Conservation (phyloP, 805 yeast species). For the Starmerella scarabaei region DNA sequence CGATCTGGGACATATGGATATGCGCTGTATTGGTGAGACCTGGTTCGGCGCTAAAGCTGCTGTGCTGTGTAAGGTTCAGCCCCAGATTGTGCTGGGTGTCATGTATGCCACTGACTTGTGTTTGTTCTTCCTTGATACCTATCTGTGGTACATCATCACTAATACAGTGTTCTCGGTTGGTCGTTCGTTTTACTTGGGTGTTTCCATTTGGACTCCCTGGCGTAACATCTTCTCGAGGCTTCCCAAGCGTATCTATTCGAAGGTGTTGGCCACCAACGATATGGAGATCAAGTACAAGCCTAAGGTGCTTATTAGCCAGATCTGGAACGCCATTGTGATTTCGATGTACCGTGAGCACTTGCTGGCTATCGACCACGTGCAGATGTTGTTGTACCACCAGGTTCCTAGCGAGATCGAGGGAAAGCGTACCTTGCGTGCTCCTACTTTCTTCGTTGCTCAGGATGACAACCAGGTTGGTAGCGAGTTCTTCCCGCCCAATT, state of each 20-base stretch:
- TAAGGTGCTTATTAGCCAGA: constrained; percentile 93
- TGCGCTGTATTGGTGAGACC: constrained; percentile 93
- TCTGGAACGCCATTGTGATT: constrained; percentile 97
- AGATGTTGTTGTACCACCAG: constrained; percentile 92
- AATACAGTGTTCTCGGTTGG: constrained; percentile 94
- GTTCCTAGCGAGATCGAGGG: constrained; percentile 98
- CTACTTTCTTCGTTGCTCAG: constrained; percentile 95
- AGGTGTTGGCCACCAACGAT: constrained; percentile 93
- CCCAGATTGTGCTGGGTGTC: constrained; percentile 77
- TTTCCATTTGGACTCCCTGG: constrained; percentile 98
- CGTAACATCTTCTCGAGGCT: constrained; percentile 94
- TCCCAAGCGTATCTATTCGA: constrained; percentile 97
- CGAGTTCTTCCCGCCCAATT: constrained; percentile 91
- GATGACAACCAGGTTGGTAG: constrained; percentile 90
- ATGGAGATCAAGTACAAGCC: constrained; percentile 99
- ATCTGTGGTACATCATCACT: constrained; percentile 94
- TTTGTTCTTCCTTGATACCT: constrained; percentile 96
- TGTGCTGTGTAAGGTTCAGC: constrained; percentile 68
- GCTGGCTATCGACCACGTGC: constrained; percentile 96
- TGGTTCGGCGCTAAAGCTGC: constrained; percentile 54
- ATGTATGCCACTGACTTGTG: constrained; percentile 88
- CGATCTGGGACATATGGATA: constrained; percentile 63
- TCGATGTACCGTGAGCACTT: constrained; percentile 99
- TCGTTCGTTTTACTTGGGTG: constrained; percentile 96
- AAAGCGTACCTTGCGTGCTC: constrained; percentile 95